These are phyloP conservation scores for Fragaria vesca DNA, from an alignment of 306 rosid genomes.

Conservation along the genomic window DNA sequence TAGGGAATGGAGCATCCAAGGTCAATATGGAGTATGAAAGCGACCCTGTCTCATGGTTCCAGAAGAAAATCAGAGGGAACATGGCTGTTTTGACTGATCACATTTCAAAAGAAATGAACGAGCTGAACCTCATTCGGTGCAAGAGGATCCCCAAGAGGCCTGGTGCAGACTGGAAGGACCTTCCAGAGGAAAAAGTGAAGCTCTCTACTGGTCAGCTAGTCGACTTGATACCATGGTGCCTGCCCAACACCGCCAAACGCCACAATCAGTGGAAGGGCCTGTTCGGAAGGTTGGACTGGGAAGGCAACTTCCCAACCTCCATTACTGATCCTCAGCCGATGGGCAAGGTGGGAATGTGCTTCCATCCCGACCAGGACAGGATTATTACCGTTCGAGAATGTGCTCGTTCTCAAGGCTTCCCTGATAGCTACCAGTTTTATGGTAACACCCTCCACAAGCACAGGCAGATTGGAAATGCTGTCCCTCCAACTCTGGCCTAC, in stretches of 20 bases:
- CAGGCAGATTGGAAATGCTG: constrained; percentile 96
- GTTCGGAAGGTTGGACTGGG: constrained; percentile 95
- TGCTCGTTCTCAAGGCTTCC: constrained; percentile 96
- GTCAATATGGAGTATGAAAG: constrained; percentile 70
- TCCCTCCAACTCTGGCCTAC: constrained; percentile 90
- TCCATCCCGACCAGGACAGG: constrained; percentile 95
- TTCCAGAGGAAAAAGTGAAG: constrained; percentile 83
- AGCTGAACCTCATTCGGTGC: constrained; percentile 80
- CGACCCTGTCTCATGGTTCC: constrained; percentile 89
- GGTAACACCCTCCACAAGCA: constrained; percentile 84
- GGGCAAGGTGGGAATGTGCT: constrained; percentile 99
- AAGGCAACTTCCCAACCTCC: constrained; percentile 96
- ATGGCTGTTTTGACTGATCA: constrained; percentile 77
- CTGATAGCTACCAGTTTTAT: constrained; percentile 64
- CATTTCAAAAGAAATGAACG: constrained; percentile 95
- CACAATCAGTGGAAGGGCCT: constrained; percentile 99
- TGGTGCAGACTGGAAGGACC: constrained; percentile 96
- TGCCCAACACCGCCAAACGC: constrained; percentile 95
- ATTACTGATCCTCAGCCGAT: constrained; percentile 96
- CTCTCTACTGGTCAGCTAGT: constrained; percentile 72
- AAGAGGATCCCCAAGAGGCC: constrained; percentile 86
- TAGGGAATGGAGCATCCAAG: constrained; percentile 84
- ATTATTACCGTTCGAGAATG: constrained; percentile 94
- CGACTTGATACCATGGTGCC: constrained; percentile 97
- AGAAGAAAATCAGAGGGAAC: constrained; percentile 76